Percentiles rank a stretch among this genome's conserved stretches.
phyloP scores from a whole-genome alignment of 2,329 filamentous ascomycete species.

The Huntiella moniliformis region DNA sequence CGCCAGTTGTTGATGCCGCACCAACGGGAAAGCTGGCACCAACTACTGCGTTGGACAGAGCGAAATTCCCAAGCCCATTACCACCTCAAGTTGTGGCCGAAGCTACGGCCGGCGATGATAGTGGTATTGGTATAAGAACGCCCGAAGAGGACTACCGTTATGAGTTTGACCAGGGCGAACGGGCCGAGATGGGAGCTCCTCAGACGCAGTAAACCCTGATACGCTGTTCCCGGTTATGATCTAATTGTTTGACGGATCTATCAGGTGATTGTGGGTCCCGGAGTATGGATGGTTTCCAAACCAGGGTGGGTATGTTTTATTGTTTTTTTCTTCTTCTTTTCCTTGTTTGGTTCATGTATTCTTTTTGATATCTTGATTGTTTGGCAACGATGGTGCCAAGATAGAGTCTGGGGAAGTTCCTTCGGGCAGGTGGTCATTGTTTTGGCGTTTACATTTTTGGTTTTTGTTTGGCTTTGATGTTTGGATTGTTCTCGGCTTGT shows the following conservation, averaged over 20 bases:
- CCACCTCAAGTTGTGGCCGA: constrained; percentile 3
- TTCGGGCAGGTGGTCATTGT: no score
- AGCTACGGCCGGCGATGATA: constrained; percentile 40
- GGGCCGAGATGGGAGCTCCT: constrained; percentile 9
- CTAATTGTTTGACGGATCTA: not conserved
- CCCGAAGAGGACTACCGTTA: constrained; percentile 41
- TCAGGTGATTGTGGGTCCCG: not conserved
- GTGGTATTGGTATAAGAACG: constrained; percentile 53
- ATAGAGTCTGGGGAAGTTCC: no score
- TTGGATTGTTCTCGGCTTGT: no score
- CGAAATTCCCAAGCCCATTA: constrained; percentile 27
- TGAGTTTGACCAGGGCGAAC: constrained; percentile 10
- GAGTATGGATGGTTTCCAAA: no score
- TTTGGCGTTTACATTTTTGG: no score
- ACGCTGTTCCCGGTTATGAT: not conserved
- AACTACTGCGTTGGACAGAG: constrained; percentile 15
- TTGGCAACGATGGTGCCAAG: no score
- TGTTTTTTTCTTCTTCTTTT: constrained; percentile 2
- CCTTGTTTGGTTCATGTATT: not conserved
- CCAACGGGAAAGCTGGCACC: not conserved
- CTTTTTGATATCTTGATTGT: not conserved
- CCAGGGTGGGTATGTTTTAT: not conserved
- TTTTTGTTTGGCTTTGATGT: no score
- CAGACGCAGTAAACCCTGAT: constrained; percentile 5
- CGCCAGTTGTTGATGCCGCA: not conserved